These are phyloP conservation scores for Protostelium mycophagum DNA, from an alignment of 78 protist species.

Conservation along the genomic window DNA sequence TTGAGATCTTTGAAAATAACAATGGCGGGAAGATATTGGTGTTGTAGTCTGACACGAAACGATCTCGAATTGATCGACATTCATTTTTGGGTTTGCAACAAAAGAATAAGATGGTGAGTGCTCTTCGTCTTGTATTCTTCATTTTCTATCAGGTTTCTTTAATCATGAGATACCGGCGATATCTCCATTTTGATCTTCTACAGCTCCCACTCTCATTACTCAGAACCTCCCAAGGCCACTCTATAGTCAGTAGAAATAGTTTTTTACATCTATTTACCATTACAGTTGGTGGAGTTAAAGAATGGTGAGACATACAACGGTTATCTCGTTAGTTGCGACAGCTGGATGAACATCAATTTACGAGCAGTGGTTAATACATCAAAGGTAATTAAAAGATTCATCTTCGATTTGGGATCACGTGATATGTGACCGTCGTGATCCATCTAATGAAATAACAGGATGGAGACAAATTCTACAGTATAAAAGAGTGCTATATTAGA, in stretches of 20 bases:
- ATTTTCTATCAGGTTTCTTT: too few relatives aligned
- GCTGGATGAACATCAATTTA: slow-evolving; percentile 86
- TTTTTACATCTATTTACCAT: not conserved
- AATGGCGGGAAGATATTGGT: too few relatives aligned
- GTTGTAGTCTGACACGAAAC: too few relatives aligned
- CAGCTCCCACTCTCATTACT: slow-evolving; percentile 81
- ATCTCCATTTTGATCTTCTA: too few relatives aligned
- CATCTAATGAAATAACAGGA: slow-evolving; percentile 27
- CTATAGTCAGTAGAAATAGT: slow-evolving; percentile 60
- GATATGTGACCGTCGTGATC: not conserved
- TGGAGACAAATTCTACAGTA: slow-evolving; percentile 85
- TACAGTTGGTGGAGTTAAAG: slow-evolving; percentile 90
- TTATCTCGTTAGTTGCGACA: slow-evolving; percentile 77
- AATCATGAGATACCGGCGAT: too few relatives aligned
- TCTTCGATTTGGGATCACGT: not conserved
- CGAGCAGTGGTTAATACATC: slow-evolving; percentile 81
- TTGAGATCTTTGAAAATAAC: too few relatives aligned
- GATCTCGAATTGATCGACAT: too few relatives aligned
- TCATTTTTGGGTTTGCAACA: too few relatives aligned
- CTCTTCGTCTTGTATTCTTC: too few relatives aligned
- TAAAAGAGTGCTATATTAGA: slow-evolving; percentile 80
- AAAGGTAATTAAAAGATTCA: slow-evolving; percentile 16
- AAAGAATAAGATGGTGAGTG: too few relatives aligned
- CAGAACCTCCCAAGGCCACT: slow-evolving; percentile 71
- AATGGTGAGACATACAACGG: slow-evolving; percentile 96